Percentiles rank a stretch among this genome's conserved stretches.
Conservation (phyloP, 164 flowering plant genomes). For the Magnolia changhungtana region DNA sequence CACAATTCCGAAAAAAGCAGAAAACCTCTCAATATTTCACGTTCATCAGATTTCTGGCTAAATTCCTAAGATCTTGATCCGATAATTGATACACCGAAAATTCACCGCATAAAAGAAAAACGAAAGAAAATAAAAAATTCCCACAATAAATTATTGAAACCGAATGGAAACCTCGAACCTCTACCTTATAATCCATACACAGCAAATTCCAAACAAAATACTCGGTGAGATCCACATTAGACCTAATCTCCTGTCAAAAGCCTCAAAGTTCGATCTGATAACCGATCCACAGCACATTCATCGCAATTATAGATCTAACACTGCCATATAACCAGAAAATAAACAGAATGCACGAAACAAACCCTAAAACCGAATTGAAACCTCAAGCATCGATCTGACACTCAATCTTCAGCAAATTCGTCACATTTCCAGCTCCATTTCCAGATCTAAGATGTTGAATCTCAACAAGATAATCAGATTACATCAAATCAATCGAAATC, state of each 20-base stretch:
- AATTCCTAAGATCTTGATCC: not conserved
- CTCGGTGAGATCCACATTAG: no score
- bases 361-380: not conserved
- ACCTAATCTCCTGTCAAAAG: not conserved
- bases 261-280: not conserved
- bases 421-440: conserved; percentile 4
- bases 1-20: not conserved
- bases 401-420: not conserved
- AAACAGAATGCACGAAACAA: not conserved
- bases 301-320: not conserved
- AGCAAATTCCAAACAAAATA: no score
- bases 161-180: no score
- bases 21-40: no score
- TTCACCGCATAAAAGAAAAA: not conserved
- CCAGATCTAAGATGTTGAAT: not conserved
- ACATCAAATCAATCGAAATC: not conserved
- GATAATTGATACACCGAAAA: not conserved
- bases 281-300: not conserved
- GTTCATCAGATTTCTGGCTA: not conserved
- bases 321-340: not conserved
- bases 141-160: no score
- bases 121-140: not conserved
- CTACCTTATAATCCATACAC: no score
- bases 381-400: not conserved
- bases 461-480: no score